Base-by-base conservation (phyloP, 1,284 basidiomycete species). In the Malassezia restricta region DNA sequence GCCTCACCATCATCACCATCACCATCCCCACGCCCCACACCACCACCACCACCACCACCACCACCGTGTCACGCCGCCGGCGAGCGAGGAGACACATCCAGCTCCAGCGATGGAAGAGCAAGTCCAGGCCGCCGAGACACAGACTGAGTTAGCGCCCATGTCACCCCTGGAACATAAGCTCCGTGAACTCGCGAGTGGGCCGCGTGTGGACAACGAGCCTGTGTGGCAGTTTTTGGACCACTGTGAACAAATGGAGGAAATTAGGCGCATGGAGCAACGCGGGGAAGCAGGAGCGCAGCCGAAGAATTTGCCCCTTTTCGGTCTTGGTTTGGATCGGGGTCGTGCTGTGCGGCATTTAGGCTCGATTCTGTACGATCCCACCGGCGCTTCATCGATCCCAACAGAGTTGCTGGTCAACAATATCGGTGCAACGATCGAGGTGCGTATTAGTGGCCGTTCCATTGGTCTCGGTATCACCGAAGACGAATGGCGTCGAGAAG, bases 151-250 rank as follows among this genome's bases (percentile, higher is more conserved):
- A 12, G 33, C 51, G 3, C 31, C 9, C 11, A 31, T 49, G 12
- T 8, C 28, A 5, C 38, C 53, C 7, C 14, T 55, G 14, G 53
- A 55, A 28, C 27, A 24, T 8, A 55, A 55, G 41, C 40, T 50
- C 33, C 59, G 55, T 24, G 61, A 63, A 43, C 55, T 62, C 5
- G 48, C 56, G 15, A 59, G 65, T 0, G 68, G 68, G 7, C 68
- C 67, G 1, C 53, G 67, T 3, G 68, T 73, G 15, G 67, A 71
- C 41, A 66, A 60, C 38, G 68, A 71, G 50, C 63, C 64, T 0
- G 70, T 73, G 2, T 71, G 70, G 68, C 57, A 66, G 42, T 66
- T 66, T 29, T 50, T 73, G 14, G 68, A 71, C 48, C 58, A 61
- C 14, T 65, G 65, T 43, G 67, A 68, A 48, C 56, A 59, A 31